Evolutionary conservation across 2,329 filamentous ascomycete species (phyloP).

Genomic region (Tetracladium maxilliforme): DNA sequence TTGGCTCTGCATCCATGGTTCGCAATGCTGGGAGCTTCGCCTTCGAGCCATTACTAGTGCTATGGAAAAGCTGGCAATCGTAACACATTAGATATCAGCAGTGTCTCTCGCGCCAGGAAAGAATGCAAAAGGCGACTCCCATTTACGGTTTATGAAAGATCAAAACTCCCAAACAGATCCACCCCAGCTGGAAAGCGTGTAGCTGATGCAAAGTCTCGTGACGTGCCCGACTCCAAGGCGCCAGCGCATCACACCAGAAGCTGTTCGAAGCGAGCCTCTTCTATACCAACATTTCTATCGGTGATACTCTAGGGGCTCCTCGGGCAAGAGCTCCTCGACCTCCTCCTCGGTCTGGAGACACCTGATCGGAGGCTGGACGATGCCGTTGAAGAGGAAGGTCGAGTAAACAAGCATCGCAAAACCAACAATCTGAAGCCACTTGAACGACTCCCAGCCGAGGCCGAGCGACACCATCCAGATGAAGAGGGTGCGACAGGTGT

Average conservation of each 20-base stretch:
- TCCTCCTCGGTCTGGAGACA: conserved; percentile 39
- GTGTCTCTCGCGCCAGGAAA: too few relatives aligned
- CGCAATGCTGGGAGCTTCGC: too few relatives aligned
- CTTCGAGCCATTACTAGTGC: too few relatives aligned
- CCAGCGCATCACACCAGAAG: conserved; percentile 2
- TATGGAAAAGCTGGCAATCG: too few relatives aligned
- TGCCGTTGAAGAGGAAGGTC: conserved; percentile 91
- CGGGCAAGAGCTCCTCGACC: conserved; percentile 55
- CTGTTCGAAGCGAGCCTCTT: neutral
- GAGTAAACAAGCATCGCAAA: conserved; percentile 89
- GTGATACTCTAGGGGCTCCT: conserved; percentile 68
- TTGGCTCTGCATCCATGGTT: too few relatives aligned
- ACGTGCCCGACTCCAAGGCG: too few relatives aligned
- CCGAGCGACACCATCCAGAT: conserved; percentile 94
- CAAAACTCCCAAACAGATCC: too few relatives aligned
- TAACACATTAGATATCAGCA: too few relatives aligned
- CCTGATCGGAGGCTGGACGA: conserved; percentile 68
- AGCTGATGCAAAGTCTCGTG: too few relatives aligned
- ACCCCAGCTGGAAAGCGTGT: too few relatives aligned
- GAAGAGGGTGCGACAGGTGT: conserved; percentile 93
- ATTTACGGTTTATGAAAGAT: too few relatives aligned
- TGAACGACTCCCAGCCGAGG: conserved; percentile 93
- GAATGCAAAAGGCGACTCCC: too few relatives aligned
- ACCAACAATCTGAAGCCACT: conserved; percentile 84
- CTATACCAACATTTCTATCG: conserved; percentile 1